Conservation (phyloP, 768 basidiomycete genomes). For the Suillus luteus region DNA sequence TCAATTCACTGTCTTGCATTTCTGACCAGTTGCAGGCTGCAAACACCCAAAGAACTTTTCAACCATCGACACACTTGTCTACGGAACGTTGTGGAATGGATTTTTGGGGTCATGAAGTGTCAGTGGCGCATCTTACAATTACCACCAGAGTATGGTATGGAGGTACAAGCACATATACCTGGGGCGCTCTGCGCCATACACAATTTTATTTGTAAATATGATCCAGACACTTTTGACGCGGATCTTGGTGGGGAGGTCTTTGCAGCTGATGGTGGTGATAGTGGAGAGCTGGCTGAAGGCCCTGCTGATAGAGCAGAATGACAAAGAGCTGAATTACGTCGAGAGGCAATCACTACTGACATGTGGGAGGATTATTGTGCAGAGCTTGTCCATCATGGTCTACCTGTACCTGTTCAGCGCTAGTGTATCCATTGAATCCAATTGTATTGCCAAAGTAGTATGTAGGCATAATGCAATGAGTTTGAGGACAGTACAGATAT, state of each 20-base stretch:
- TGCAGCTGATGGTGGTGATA: no score
- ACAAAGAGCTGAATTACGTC: no score
- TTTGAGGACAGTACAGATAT: no score
- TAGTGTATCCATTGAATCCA: slow-evolving; percentile 26
- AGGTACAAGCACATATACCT: slow-evolving; percentile 24
- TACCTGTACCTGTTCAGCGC: slow-evolving; percentile 24
- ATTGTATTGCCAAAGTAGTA: slow-evolving; percentile 17
- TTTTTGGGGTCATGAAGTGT: slow-evolving; percentile 26
- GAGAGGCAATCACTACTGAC: no score
- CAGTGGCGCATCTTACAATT: slow-evolving; percentile 20
- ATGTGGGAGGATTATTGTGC: background rate
- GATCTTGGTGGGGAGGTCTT: background rate
- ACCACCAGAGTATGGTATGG: slow-evolving; percentile 19
- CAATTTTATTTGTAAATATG: slow-evolving; percentile 26
- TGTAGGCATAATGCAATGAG: no score
- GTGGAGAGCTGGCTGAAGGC: no score
- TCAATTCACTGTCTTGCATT: no score
- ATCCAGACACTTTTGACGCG: slow-evolving; percentile 6
- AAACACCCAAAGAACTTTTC: slow-evolving; percentile 9
- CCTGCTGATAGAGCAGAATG: no score
- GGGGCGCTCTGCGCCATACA: slow-evolving; percentile 24
- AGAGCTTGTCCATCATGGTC: background rate
- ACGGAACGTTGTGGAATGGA: slow-evolving; percentile 23
- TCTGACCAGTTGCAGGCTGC: background rate
- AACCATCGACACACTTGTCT: slow-evolving; percentile 5